These are phyloP conservation scores for Vitis riparia DNA, from an alignment of 164 flowering plant genomes.

Conservation along the genomic window DNA sequence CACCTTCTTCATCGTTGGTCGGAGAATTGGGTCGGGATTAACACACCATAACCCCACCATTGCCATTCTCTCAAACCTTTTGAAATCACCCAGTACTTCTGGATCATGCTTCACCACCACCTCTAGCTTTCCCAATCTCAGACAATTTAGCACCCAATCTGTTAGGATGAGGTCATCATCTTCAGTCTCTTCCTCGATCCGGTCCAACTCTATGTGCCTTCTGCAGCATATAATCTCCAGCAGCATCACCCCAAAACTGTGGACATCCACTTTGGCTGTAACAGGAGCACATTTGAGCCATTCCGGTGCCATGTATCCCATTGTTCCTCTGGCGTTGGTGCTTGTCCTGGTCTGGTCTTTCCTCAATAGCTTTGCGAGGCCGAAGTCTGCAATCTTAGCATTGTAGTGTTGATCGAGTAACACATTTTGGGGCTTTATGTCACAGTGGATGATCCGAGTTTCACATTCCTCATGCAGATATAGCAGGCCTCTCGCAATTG, in stretches of 20 bases:
- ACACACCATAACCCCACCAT: conserved; percentile 21
- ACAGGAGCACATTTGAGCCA: conserved; percentile 9
- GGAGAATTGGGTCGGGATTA: conserved; percentile 7
- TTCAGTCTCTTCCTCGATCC: conserved; percentile 21
- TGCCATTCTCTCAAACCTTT: conserved; percentile 20
- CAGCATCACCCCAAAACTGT: conserved; percentile 21
- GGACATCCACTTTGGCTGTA: conserved; percentile 17
- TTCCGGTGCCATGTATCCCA: not conserved
- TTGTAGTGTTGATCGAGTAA: conserved; percentile 13
- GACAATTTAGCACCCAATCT: conserved; percentile 12
- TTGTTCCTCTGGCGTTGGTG: conserved; percentile 9
- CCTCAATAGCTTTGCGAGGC: conserved; percentile 18
- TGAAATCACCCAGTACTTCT: conserved; percentile 12
- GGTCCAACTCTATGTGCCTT: conserved; percentile 16
- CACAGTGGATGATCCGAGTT: conserved; percentile 16
- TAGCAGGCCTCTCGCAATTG: conserved; percentile 16
- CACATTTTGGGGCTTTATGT: conserved; percentile 25
- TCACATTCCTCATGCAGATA: conserved; percentile 17
- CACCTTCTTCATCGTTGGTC: conserved; percentile 9
- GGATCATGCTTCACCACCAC: conserved; percentile 7
- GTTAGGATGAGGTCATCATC: conserved; percentile 12
- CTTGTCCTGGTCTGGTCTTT: conserved; percentile 19
- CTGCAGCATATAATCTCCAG: conserved; percentile 22
- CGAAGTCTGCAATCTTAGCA: conserved; percentile 21
- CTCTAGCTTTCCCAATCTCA: conserved; percentile 10